Evolutionary conservation across 495 filamentous ascomycete genomes (phyloP).

Genomic region (Podospora didyma): DNA sequence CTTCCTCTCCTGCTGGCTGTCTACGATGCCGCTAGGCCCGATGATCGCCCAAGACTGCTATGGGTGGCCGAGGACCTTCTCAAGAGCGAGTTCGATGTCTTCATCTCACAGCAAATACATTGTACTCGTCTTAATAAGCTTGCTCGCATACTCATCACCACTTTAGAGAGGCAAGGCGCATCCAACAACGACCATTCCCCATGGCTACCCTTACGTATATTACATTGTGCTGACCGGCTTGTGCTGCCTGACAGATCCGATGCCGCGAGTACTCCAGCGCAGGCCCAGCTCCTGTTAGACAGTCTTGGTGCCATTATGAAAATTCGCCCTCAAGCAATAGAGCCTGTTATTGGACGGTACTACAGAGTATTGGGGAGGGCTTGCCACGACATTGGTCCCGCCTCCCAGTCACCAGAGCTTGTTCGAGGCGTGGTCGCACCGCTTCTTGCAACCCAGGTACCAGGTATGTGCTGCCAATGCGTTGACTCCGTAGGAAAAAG

Average conservation of each 20-base stretch:
- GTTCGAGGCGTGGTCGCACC: slow-evolving; percentile 18
- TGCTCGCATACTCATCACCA: slow-evolving; percentile 27
- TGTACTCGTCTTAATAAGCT: slow-evolving; percentile 29
- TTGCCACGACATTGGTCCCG: slow-evolving; percentile 15
- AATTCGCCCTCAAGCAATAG: slow-evolving; percentile 12
- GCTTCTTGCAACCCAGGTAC: slow-evolving; percentile 8
- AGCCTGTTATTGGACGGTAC: slow-evolving; percentile 11
- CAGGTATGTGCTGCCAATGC: slow-evolving; percentile 13
- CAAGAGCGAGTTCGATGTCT: slow-evolving; percentile 24
- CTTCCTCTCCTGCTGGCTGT: slow-evolving; percentile 32
- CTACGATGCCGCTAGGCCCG: slow-evolving; percentile 22
- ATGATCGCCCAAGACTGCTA: slow-evolving; percentile 34
- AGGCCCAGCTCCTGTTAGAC: slow-evolving; percentile 12
- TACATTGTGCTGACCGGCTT: background rate
- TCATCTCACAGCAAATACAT: slow-evolving; percentile 15
- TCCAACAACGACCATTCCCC: background rate
- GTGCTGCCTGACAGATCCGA: slow-evolving; percentile 11
- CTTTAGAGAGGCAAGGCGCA: slow-evolving; percentile 26
- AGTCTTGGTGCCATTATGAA: slow-evolving; percentile 10
- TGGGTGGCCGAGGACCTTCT: slow-evolving; percentile 35
- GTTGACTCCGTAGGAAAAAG: background rate
- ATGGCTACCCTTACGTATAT: background rate
- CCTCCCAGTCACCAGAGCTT: background rate
- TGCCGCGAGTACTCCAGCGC: background rate
- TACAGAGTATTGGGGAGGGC: slow-evolving; percentile 22